Base-by-base conservation (phyloP, 2,329 filamentous ascomycete genomes). In the Fusarium luffae region DNA sequence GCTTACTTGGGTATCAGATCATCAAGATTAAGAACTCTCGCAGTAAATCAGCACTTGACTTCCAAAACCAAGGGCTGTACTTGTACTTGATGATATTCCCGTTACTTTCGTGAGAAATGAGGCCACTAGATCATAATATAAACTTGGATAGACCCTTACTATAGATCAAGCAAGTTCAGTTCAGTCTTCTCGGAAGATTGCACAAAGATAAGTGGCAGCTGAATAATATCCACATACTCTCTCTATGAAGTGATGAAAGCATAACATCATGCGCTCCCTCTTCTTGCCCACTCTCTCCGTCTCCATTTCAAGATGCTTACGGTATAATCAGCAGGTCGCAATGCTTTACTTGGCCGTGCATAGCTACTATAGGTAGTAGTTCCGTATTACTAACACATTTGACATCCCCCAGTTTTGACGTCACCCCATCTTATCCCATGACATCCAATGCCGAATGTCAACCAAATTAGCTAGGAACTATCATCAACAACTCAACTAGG, bases 371-470 rank as follows among this genome's bases (percentile, higher is more conserved):
- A 27, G 23, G 32, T 60, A 27, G 32, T 48, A 27, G 32, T 48
- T 56, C 46, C 21, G 54, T 60, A 72, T 74, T 67, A 67, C 70
- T 70, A 71, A 69, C 72, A 67, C 34, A 8, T 23, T 27, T n/a
- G 18, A 19, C 49, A 51, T 51, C 54, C 57, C 51, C 54, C 40
- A 56, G 37, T 67, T 69, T 75, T 75, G 73, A 75, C 73, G 73
- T 75, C 73, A 75, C 71, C 65, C 30, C 68, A 75, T 75, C 70
- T 70, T 63, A 68, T 67, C 63, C 52, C 71, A 40, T 27, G 32
- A 19, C 32, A 75, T 74, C 65, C 59, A 37, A n/a, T 37, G 34
- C 34, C 66, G 67, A 73, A 18, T 42, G 37, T 51, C 52, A 54
- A 30, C 19, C 40, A 49, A 42, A 25, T 50, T 14, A 19, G 8